These are phyloP conservation scores for Sclerotinia borealis DNA, from an alignment of 2,329 filamentous ascomycete genomes.

Conservation along the genomic window DNA sequence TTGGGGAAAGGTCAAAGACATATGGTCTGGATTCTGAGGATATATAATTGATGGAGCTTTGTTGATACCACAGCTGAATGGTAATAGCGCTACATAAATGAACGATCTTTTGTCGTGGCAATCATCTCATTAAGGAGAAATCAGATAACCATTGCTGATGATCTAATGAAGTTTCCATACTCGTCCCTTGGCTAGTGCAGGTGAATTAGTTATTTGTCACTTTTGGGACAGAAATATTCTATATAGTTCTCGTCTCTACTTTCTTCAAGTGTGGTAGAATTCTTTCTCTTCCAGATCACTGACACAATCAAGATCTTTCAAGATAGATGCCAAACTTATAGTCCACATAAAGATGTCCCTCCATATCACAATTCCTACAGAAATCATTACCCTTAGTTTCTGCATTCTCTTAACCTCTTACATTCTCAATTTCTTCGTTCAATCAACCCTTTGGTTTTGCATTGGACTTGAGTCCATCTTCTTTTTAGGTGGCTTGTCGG, in stretches of 20 bases:
- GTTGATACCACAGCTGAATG: constrained; percentile 3
- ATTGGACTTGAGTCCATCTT: not conserved
- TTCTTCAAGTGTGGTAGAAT: not conserved
- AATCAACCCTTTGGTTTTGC: constrained; percentile 3
- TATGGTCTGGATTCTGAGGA: not conserved
- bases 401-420: not conserved
- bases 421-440: not conserved
- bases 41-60: constrained; percentile 5
- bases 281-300: not conserved
- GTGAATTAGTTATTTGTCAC: not conserved
- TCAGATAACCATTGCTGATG: not conserved
- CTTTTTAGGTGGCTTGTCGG: not conserved
- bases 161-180: constrained; percentile 1
- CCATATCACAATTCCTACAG: not conserved
- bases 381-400: not conserved
- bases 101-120: not conserved
- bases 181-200: not conserved
- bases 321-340: not conserved
- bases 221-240: not conserved
- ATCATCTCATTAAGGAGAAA: not conserved
- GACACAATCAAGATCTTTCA: not conserved
- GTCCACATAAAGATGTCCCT: not conserved
- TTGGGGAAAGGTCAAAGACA: not conserved
- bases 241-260: not conserved
- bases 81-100: not conserved